Evolutionary conservation across 805 yeast genomes (phyloP).

Genomic region (Metschnikowia chrysomelidarum): DNA sequence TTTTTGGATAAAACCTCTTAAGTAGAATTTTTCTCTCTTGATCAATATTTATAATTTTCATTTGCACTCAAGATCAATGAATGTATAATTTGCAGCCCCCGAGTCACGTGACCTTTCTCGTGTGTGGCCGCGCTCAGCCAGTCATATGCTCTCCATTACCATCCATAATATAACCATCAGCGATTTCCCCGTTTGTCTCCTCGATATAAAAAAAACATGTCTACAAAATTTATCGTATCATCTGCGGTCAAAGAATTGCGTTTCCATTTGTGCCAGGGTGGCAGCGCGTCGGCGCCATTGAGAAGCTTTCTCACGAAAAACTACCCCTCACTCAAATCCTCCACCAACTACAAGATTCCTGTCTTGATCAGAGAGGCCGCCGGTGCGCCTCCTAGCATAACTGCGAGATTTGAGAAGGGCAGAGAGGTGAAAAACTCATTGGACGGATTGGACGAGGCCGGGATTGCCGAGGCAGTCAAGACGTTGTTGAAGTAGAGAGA

Average conservation of each 20-base stretch:
- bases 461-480: slow-evolving; percentile 40
- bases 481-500: slow-evolving; percentile 33
- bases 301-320: slow-evolving; percentile 61
- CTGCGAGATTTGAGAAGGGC: slow-evolving; percentile 49
- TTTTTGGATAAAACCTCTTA: too few relatives aligned
- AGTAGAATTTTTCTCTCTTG: too few relatives aligned
- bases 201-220: slow-evolving; percentile 24
- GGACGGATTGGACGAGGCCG: slow-evolving; percentile 47
- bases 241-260: slow-evolving; percentile 71
- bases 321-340: slow-evolving; percentile 61
- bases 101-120: slow-evolving; percentile 7
- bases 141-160: slow-evolving; percentile 14
- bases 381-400: slow-evolving; percentile 70
- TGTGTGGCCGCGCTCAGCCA: slow-evolving; percentile 17
- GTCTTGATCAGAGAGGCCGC: slow-evolving; percentile 75
- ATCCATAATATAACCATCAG: not conserved
- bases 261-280: slow-evolving; percentile 78
- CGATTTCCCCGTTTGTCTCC: slow-evolving; percentile 1
- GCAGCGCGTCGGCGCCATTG: slow-evolving; percentile 64
- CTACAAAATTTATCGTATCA: slow-evolving; percentile 44
- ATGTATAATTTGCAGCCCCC: not conserved
- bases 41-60: too few relatives aligned
- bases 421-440: slow-evolving; percentile 35
- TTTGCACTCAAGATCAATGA: too few relatives aligned
- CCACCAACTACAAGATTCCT: slow-evolving; percentile 61